Conservation (phyloP, 768 basidiomycete species). For the Boletus vermiculosoides region DNA sequence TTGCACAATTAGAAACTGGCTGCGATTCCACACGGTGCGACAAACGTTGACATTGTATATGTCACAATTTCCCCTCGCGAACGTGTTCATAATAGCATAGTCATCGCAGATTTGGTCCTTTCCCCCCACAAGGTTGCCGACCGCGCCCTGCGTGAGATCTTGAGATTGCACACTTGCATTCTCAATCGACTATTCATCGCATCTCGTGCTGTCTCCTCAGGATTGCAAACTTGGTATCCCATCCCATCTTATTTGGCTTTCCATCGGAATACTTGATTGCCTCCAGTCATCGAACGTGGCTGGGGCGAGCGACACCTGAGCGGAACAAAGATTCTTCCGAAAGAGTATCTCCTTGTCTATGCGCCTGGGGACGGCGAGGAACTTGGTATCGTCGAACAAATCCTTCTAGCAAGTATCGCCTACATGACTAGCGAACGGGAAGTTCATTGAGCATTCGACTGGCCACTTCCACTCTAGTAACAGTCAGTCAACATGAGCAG, state of each 20-base stretch:
- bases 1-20: neutral
- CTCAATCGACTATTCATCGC: neutral
- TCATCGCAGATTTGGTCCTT: neutral
- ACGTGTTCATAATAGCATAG: neutral
- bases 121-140: no score
- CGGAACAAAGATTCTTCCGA: neutral
- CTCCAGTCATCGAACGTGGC: neutral
- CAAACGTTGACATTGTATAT: neutral
- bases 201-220: neutral
- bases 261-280: neutral
- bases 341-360: neutral
- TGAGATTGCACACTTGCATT: neutral
- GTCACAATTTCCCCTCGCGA: neutral
- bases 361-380: neutral
- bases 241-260: neutral
- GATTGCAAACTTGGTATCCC: no score
- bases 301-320: neutral
- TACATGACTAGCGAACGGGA: neutral
- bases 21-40: neutral
- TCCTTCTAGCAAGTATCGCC: neutral
- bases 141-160: no score
- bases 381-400: neutral
- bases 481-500: no score
- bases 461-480: neutral
- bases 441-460: no score